A percentile compares a stretch with the other conserved stretches of the same genome.
Evolutionary conservation across 176 grass and related monocot species (phyloP).

Genomic region (Avena sativa): DNA sequence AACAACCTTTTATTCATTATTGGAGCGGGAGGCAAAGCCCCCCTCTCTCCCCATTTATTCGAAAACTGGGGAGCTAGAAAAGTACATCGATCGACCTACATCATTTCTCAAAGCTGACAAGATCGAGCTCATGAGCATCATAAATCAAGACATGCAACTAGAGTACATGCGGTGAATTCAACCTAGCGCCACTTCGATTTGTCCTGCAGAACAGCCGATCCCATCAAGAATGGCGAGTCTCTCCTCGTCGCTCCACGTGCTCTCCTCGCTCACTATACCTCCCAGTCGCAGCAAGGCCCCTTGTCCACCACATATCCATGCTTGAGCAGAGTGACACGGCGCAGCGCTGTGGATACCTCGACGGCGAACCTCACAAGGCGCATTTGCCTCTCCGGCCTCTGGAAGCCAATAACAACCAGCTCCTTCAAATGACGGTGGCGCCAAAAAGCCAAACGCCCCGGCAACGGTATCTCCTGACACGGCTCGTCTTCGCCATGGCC

Average conservation of each 20-base stretch:
- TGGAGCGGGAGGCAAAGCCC: neutral
- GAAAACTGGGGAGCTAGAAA: neutral
- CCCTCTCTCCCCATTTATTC: neutral
- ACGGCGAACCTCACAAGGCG: neutral
- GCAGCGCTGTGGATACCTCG: neutral
- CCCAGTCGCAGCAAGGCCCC: neutral
- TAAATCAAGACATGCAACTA: neutral
- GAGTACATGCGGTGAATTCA: neutral
- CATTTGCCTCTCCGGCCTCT: neutral
- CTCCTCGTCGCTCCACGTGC: neutral
- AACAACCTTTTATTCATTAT: neutral
- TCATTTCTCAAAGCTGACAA: neutral
- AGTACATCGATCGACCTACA: neutral
- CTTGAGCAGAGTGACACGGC: neutral
- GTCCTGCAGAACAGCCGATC: neutral
- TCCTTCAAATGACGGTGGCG: slow-evolving; percentile 10
- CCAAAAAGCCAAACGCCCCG: neutral
- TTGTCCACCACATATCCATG: neutral
- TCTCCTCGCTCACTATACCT: neutral
- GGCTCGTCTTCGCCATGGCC: neutral
- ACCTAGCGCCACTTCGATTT: neutral
- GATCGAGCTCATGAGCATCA: neutral
- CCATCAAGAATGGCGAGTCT: neutral
- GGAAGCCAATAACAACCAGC: neutral
- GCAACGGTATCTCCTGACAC: neutral